Base-by-base conservation (phyloP, 495 filamentous ascomycete genomes). In the Parathielavia appendiculata region DNA sequence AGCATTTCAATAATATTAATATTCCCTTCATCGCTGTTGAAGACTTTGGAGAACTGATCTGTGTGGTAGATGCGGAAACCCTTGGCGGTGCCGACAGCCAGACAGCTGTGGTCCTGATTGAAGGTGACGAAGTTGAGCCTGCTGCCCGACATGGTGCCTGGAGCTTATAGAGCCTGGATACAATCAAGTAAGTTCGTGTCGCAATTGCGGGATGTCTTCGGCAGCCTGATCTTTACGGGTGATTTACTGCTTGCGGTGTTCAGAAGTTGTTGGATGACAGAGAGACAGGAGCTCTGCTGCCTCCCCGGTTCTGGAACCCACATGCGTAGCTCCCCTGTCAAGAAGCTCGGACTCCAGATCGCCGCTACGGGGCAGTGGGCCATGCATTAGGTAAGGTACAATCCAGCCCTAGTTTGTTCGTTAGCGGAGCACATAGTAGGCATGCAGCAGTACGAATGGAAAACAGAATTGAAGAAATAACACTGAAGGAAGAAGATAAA, bases 71-170 rank as follows among this genome's bases (percentile, higher is more conserved):
- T 89, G 54, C 92, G 88, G 72, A 96, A 97, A 60, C 93, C 93
- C 70, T 86, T 91, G 40, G 86, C 84, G 49, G 95, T 97, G 46
- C 87, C 92, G 62, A 96, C 90, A 76, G 92, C 93, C 59, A 98
- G 78, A 70, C 91, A 90, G 80, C 89, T 95, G 79, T 95, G 89
- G 80, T 98, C 93, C 76, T 98, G 93, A 74, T 98, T 98, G 75
- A 97, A 98, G 17, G 91, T 97, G 66, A 98, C 89, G 70, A 92
- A 98, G 71, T 97, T 98, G 81, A 98, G 92, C 4, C 84, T 79
- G 74, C 85, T 72, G 60, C 60, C 70, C 58, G 76, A 66, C 76
- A 79, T 80, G 58, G 50, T 59, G 63, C 58, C 57, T 51, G 23
- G 41, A 20, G 17, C 3, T 3, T 46, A 4, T 13, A 12, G 38